phyloP scores from a whole-genome alignment of 306 rosid species.

The Hylodesmum podocarpum region DNA sequence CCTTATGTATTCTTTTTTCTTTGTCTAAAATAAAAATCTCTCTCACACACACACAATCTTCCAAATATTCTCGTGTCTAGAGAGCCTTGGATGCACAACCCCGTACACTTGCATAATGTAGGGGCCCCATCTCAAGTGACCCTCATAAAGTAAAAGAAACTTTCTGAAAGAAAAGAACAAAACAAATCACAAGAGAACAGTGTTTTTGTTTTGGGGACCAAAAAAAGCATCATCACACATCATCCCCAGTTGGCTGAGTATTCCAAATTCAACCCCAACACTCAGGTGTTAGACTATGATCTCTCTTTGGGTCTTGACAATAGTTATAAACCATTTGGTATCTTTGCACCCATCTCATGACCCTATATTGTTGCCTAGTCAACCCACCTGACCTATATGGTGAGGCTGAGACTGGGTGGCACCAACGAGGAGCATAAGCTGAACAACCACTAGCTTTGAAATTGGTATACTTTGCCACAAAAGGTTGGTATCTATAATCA shows the following conservation, averaged over 20 bases:
- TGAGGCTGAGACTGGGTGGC: conserved; percentile 75
- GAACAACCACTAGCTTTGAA: conserved; percentile 90
- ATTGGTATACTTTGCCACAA: conserved; percentile 69
- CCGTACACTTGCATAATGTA: conserved; percentile 28
- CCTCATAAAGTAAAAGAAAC: conserved; percentile 24
- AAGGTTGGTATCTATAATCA: conserved; percentile 89
- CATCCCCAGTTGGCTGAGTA: not conserved
- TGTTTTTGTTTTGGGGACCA: conserved; percentile 29
- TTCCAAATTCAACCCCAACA: conserved; percentile 49
- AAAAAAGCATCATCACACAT: not conserved
- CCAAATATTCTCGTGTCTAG: conserved; percentile 37
- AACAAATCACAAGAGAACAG: conserved; percentile 29
- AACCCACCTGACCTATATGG: conserved; percentile 80
- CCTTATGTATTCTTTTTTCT: not conserved
- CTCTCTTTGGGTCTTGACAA: conserved; percentile 79
- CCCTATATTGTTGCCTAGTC: conserved; percentile 48
- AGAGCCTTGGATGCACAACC: conserved; percentile 44
- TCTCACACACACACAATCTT: conserved; percentile 27
- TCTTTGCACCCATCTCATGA: conserved; percentile 89
- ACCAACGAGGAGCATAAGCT: conserved; percentile 66
- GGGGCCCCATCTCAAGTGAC: conserved; percentile 41
- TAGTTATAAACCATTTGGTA: conserved; percentile 81
- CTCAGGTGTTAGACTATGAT: conserved; percentile 89
- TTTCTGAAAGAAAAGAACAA: conserved; percentile 33
- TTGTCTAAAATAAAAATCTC: conserved; percentile 10